phyloP scores from a whole-genome alignment of 2,329 filamentous ascomycete species.

The Fusarium abutilonis region DNA sequence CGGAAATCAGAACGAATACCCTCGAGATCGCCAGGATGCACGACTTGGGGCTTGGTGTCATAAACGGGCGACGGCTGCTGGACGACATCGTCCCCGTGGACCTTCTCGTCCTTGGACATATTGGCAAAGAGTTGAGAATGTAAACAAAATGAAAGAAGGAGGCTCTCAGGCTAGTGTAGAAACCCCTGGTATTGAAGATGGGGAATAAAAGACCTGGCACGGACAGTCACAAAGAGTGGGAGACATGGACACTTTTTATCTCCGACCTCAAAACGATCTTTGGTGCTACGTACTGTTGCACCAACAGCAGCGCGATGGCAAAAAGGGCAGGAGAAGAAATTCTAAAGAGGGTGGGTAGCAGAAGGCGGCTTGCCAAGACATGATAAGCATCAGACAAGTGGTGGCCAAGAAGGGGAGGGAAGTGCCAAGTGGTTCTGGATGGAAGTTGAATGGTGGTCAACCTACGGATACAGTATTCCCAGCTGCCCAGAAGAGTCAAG shows the following conservation, averaged over 20 bases:
- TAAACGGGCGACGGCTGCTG: constrained; percentile 21
- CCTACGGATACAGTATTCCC: no score
- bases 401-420: constrained; percentile 5
- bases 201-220: constrained; percentile 1
- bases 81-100: constrained; percentile 27
- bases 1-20: constrained; percentile 37
- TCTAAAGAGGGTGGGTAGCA: background rate
- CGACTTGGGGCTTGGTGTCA: constrained; percentile 27
- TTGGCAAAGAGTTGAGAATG: background rate
- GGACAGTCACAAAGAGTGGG: constrained; percentile 1
- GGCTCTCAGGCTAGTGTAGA: background rate
- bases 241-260: constrained; percentile 31
- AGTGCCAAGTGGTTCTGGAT: constrained; percentile 19
- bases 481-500: background rate
- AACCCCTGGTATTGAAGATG: background rate
- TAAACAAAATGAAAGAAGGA: background rate
- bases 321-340: constrained; percentile 41
- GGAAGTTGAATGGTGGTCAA: background rate
- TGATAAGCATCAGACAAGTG: constrained; percentile 19
- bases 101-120: constrained; percentile 42
- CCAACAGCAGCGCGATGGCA: constrained; percentile 24
- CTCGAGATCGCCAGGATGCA: background rate
- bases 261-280: background rate
- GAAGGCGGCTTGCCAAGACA: constrained; percentile 31
- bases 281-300: constrained; percentile 3